Percentiles rank a stretch among this genome's conserved stretches.
Evolutionary conservation across 192 early-diverging fungal genomes (phyloP).

Genomic region (Phlyctochytrium planicorne): DNA sequence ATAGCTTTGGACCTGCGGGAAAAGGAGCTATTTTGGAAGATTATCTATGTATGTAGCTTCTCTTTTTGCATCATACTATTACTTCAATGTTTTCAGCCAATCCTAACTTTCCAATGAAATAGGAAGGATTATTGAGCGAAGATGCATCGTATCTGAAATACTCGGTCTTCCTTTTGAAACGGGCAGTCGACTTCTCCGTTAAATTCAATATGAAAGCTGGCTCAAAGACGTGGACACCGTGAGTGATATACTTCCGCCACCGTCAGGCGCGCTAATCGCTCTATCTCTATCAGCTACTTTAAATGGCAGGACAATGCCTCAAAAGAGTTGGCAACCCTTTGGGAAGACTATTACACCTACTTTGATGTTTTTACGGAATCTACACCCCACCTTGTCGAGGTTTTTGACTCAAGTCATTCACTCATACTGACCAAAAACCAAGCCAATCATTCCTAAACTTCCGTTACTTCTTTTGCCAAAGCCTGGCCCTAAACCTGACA

Average conservation of each 20-base stretch:
- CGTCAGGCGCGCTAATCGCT: neutral
- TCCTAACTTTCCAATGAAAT: no score
- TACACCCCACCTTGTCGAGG: conserved; percentile 45
- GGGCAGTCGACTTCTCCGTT: conserved; percentile 24
- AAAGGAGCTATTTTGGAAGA: conserved; percentile 10
- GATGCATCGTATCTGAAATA: conserved; percentile 24
- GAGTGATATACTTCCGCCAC: neutral
- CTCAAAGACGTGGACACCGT: neutral
- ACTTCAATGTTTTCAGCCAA: no score
- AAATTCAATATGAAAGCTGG: neutral
- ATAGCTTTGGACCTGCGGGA: conserved; percentile 14
- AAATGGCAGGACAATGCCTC: conserved; percentile 2
- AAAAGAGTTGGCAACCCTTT: conserved; percentile 22
- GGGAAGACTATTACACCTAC: conserved; percentile 51
- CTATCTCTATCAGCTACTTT: neutral
- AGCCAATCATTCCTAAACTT: conserved; percentile 49
- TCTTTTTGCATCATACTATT: no score
- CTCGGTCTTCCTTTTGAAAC: conserved; percentile 30
- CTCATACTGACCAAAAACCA: neutral
- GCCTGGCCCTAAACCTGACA: neutral
- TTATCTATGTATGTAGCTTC: conserved; percentile 5
- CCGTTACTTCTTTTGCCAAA: conserved; percentile 6
- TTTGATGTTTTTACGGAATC: conserved; percentile 50
- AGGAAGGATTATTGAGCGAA: conserved; percentile 11
- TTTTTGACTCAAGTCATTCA: neutral